These are phyloP conservation scores for Chaetothyriales sp. DNA, from an alignment of 2,329 filamentous ascomycete species.

Conservation along the genomic window DNA sequence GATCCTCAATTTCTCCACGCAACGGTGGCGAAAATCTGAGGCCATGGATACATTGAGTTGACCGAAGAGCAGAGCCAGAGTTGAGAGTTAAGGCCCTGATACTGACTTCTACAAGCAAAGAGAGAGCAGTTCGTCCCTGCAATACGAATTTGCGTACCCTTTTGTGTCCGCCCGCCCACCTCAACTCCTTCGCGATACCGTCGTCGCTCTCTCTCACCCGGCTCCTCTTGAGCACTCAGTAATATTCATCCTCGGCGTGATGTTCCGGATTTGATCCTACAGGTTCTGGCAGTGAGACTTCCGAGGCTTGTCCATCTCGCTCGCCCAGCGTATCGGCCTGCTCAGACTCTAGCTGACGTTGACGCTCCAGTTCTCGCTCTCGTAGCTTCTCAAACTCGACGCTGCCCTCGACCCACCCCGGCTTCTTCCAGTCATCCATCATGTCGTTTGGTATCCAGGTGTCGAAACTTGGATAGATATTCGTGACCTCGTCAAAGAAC, in stretches of 20 bases:
- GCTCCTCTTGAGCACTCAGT: background rate
- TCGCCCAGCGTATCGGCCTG: background rate
- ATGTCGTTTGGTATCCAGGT: conserved; percentile 52
- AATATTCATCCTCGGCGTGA: background rate
- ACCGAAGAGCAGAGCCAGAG: no score
- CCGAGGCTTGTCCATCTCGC: background rate
- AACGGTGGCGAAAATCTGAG: no score
- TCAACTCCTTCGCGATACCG: background rate
- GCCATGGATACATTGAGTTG: no score
- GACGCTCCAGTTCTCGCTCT: background rate
- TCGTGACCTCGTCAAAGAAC: conserved; percentile 47
- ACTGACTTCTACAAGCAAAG: no score
- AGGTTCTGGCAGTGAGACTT: background rate
- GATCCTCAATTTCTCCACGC: no score
- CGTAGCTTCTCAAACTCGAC: conserved; percentile 1
- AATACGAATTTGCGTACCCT: no score
- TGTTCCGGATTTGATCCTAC: background rate
- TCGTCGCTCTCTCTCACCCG: background rate
- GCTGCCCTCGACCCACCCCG: conserved; percentile 19
- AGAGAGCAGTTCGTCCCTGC: no score
- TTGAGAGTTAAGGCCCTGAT: no score
- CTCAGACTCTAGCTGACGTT: background rate
- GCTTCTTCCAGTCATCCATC: conserved; percentile 51
- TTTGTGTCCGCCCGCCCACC: no score
- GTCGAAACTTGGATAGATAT: conserved; percentile 47